These are phyloP conservation scores for Candida sakaeoensis DNA, from an alignment of 805 yeast species.

Conservation along the genomic window DNA sequence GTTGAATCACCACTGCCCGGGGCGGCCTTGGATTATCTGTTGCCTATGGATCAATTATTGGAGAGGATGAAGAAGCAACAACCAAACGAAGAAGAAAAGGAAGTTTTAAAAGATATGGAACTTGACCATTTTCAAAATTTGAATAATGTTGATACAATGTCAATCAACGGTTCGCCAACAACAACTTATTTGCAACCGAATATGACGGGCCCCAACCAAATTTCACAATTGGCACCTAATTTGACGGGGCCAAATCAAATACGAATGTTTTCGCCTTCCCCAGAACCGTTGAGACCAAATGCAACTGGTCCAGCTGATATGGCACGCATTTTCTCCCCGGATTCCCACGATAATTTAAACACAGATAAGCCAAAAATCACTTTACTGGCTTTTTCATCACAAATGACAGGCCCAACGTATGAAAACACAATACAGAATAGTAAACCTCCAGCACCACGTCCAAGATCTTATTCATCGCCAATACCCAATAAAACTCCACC, in stretches of 20 bases:
- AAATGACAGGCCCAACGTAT: constrained; percentile 37
- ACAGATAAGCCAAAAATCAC: constrained; percentile 27
- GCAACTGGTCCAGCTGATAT: constrained; percentile 32
- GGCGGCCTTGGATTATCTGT: constrained; percentile 53
- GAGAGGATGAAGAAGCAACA: constrained; percentile 32
- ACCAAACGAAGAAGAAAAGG: constrained; percentile 60
- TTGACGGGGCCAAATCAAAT: constrained; percentile 46
- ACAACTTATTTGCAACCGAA: constrained; percentile 39
- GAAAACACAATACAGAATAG: constrained; percentile 33
- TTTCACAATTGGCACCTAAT: constrained; percentile 38
- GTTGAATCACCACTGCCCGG: constrained; percentile 21
- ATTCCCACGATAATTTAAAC: constrained; percentile 6
- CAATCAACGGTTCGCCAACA: constrained; percentile 65
- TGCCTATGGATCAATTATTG: constrained; percentile 76
- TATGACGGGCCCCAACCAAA: constrained; percentile 45
- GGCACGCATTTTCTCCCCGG: constrained; percentile 29
- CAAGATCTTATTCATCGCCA: constrained; percentile 23
- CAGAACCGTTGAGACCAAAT: constrained; percentile 22
- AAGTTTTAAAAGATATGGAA: constrained; percentile 69
- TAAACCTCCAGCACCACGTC: constrained; percentile 33
- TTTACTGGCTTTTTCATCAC: constrained; percentile 37
- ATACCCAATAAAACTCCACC: constrained; percentile 22
- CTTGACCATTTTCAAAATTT: constrained; percentile 71
- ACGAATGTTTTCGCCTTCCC: constrained; percentile 26
- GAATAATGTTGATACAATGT: constrained; percentile 68